Evolutionary conservation across 495 filamentous ascomycete species (phyloP), one percentile per base, ranked within the genome.

Genomic region (Pseudevernia furfuracea): DNA sequence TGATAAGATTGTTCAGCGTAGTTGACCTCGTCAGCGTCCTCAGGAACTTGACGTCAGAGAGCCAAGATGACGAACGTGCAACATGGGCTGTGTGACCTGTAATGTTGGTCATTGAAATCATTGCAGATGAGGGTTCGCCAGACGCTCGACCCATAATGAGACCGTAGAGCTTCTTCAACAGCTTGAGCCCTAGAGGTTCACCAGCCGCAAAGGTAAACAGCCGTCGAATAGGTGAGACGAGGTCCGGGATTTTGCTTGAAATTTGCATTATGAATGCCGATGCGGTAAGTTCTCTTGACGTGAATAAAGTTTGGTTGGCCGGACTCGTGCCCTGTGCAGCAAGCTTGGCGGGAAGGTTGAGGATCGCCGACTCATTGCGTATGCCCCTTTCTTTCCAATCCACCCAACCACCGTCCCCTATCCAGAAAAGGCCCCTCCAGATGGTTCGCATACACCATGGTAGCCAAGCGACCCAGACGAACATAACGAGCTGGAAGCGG

Each of bases 391-490:
- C 67, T 59, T 77, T 74, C 60, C 66, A 73, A 34, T 75, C 73
- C n/a, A 86, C 82, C 83, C 93, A 91, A 41, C 89, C 89, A 49
- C 92, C 94, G 77, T 99, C 95, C 43, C 88, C 93, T 62, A 97
- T 76, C 92, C 93, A 97, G 76, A 99, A 97, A 59, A 96, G 76
- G 63, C 88, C 85, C 56, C 92, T 82, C 94, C 94, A 99, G 30
- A 95, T 86, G 41, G 88, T 86, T 56, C 94, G 83, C 84, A 96
- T 94, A 41, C 88, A 84, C 80, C 89, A 99, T 3, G 94, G 94
- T 58, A 99, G 77, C 80, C 87, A 87, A 14, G 86, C 84, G 48
- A 96, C 77, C 94, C 94, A 99, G 36, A 97, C 90, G 64, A 88
- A 87, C 3, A 81, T 82, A 14, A 97, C 94, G 61, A 99, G 76